Base-by-base conservation (phyloP, 2,329 filamentous ascomycete species). In the Pseudogymnoascus sp. region DNA sequence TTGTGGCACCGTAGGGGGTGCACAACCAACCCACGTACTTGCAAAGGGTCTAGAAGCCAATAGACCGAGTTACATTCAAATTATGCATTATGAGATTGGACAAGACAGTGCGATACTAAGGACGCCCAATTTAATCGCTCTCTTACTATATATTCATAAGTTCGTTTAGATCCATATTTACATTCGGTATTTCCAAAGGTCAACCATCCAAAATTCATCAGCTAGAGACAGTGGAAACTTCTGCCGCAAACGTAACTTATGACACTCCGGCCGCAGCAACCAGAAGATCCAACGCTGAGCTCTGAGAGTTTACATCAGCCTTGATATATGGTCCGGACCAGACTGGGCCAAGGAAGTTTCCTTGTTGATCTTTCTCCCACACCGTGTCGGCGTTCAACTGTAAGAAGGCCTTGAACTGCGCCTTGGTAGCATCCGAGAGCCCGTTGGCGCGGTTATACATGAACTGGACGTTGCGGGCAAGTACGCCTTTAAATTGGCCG, bases 401-500 rank as follows among this genome's bases (percentile, higher is more conserved):
- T 62, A 91, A 82, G 62, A 87, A 86, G 1, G 75, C 70, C 11
- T 73, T 75, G 69, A 85, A 87, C 8, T 71, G 71, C 2, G 77
- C 71, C 38, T 81, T 75, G 0, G 82, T 81, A 1, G 79, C 79
- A 2, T 74, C 81, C 0, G 65, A 62, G 12, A 71, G 21, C 2
- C 65, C 49, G 5, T 28, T 66, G 1, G 65, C 68, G 8, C 71
- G 61, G 6, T 74, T 69, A 21, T 88, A 77, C 35, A 91, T 73
- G 62, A 82, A 80, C 35, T 80, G 78, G 18, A 91, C 75, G 69
- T 89, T 89, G 18, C 87, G 80, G 14, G 83, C 79, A 66, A 90
- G 89, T 37, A 90, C 78, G 3, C 88, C 88, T 73, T 91, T 91
- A 80, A 91, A 91, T 69, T 89, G 85, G 35, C 83, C 79, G 1